Evolutionary conservation across 1,284 basidiomycete species (phyloP).

Genomic region (Moesziomyces sp.): DNA sequence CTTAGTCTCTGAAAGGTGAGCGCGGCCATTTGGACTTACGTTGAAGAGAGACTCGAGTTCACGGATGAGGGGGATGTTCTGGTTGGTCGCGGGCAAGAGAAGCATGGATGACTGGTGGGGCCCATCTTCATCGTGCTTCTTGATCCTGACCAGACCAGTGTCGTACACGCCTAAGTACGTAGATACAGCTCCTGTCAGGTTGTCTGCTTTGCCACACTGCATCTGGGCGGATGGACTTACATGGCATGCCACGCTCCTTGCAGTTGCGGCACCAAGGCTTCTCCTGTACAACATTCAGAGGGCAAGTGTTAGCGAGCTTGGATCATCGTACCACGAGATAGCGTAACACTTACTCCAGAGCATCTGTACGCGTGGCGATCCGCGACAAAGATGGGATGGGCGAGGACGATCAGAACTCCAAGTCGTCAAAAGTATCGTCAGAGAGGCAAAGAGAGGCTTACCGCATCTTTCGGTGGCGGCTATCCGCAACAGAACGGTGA

Average conservation of each 20-base stretch:
- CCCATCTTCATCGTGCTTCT: constrained; percentile 1
- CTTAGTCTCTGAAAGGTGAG: too few relatives aligned
- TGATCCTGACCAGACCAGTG: background rate
- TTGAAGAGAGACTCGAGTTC: constrained; percentile 9
- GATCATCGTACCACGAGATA: background rate
- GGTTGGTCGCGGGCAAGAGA: background rate
- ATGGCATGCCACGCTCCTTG: constrained; percentile 20
- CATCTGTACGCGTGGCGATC: constrained; percentile 12
- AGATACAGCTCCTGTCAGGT: background rate
- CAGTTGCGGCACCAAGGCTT: constrained; percentile 40
- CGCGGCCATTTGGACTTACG: constrained; percentile 4
- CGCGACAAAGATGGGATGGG: background rate
- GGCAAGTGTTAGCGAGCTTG: background rate
- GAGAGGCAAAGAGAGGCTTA: constrained; percentile 2
- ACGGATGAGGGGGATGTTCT: constrained; percentile 2
- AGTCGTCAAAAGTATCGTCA: background rate
- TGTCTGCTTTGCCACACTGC: background rate
- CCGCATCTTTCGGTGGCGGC: constrained; percentile 43
- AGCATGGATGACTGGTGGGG: background rate
- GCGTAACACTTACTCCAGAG: constrained; percentile 20
- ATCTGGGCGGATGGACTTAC: constrained; percentile 7
- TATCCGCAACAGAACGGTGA: background rate
- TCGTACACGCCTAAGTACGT: constrained; percentile 23
- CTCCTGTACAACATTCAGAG: background rate
- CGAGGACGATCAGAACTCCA: background rate